Evolutionary conservation across 179 eudicot species (phyloP), one percentile per base, ranked within the genome.

Genomic region (Monotropa hypopitys): DNA sequence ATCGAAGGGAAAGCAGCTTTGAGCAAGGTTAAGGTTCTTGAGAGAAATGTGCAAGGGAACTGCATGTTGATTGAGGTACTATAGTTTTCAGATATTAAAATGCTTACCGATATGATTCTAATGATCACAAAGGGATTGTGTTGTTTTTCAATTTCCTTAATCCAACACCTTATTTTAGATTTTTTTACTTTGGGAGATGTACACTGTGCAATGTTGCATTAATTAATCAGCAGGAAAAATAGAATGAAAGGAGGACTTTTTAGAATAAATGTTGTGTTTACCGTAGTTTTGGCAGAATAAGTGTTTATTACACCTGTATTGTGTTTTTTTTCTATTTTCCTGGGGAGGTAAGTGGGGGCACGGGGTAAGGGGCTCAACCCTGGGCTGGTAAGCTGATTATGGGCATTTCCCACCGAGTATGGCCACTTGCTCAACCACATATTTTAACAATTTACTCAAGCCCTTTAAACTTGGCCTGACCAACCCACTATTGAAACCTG

Each of bases 11-110:
- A 95, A 88, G 90, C 92, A 42, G 93, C 99, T 61, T 77, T 93
- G 82, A 95, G 99, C 92, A 95, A 85, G 88, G 93, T 93, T 76
- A 59, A 68, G 51, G 91, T 95, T 81, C 89, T 95, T 75, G 90
- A 88, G 84, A 89, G 97, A 84, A 81, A 85, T 77, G 45, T 81
- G 35, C 83, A 80, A 80, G 77, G 79, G 63, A 91, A 91, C 79
- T 85, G 83, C 85, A 89, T 89, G 69, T 74, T 90, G 76, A 94
- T 93, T 53, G 90, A 95, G 98, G 99, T 95, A 80, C 72, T 80
- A 43, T 38, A 76, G 49, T 59, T 45, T 49, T 49, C 28, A 51
- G 12, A 45, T 26, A 35, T 33, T 33, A 77, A 56, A 70, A 43
- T 70, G n/a, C n/a, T 0, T 49, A 45, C 2, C 21, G 6, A 67